These are phyloP conservation scores for Yamadazyma trypodendri DNA, from an alignment of 1,139 yeast genomes.

Conservation along the genomic window DNA sequence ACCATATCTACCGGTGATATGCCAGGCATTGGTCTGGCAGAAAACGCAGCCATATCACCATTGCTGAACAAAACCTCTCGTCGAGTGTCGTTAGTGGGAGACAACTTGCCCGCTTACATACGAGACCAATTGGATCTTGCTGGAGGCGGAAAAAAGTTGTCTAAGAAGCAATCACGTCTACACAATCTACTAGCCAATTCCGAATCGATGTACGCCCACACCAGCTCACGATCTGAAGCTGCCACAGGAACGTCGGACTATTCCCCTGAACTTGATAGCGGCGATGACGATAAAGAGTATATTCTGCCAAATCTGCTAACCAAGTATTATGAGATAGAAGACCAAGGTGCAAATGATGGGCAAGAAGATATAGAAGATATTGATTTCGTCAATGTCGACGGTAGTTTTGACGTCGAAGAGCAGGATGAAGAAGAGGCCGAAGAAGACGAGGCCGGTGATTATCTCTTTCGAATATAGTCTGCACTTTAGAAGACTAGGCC, in stretches of 20 bases:
- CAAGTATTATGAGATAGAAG: slow-evolving; percentile 25
- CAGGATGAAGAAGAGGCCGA: slow-evolving; percentile 16
- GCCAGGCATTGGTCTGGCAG: too few species aligned
- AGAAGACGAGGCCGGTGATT: slow-evolving; percentile 28
- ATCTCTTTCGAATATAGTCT: slow-evolving; percentile 27
- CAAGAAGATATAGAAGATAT: slow-evolving; percentile 24
- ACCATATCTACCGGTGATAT: not conserved
- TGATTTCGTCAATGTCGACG: slow-evolving; percentile 28
- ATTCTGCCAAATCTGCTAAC: slow-evolving; percentile 45
- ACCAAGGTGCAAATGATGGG: slow-evolving; percentile 20
- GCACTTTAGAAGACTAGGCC: too few species aligned
- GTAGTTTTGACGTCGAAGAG: slow-evolving; percentile 21
- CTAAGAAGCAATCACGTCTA: slow-evolving; percentile 25
- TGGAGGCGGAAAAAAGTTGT: slow-evolving; percentile 6
- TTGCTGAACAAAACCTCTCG: slow-evolving; percentile 14
- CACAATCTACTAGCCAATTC: slow-evolving; percentile 39
- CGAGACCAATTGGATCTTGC: slow-evolving; percentile 25
- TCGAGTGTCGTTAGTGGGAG: slow-evolving; percentile 39
- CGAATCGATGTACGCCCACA: slow-evolving; percentile 35
- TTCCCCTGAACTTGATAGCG: slow-evolving; percentile 13
- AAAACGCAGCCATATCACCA: not conserved
- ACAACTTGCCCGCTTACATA: slow-evolving; percentile 39
- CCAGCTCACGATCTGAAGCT: slow-evolving; percentile 14
- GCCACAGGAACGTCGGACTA: slow-evolving; percentile 16
- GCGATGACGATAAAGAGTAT: slow-evolving; percentile 37